These are phyloP conservation scores for Diversispora epigaea DNA, from an alignment of 192 early-diverging fungal genomes.

Conservation along the genomic window DNA sequence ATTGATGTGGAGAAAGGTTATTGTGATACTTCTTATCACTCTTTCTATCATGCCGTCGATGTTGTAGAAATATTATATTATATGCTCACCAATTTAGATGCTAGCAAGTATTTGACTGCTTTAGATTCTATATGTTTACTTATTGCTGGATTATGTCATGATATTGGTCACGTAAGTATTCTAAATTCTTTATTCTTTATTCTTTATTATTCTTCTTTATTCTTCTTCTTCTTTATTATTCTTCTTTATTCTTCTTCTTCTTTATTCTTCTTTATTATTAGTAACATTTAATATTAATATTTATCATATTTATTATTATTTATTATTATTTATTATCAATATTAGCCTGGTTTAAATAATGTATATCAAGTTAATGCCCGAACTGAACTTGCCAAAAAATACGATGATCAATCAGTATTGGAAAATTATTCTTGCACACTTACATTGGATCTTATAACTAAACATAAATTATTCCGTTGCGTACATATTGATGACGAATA, in stretches of 20 bases:
- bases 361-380: conserved; percentile 85
- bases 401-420: conserved; percentile 79
- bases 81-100: conserved; percentile 68
- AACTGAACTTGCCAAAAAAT: conserved; percentile 69
- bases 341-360: conserved; percentile 88
- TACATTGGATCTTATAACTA: conserved; percentile 69
- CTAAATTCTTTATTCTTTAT: neutral
- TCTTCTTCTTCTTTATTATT: neutral
- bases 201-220: neutral
- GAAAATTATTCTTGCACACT: conserved; percentile 84
- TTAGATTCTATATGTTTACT: conserved; percentile 75
- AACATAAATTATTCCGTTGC: conserved; percentile 69
- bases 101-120: conserved; percentile 62
- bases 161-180: conserved; percentile 76
- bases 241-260: neutral
- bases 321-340: neutral
- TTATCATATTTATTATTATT: neutral
- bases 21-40: conserved; percentile 86
- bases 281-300: neutral
- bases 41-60: conserved; percentile 89
- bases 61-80: conserved; percentile 82
- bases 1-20: conserved; percentile 83
- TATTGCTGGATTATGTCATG: conserved; percentile 86
- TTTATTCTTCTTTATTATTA: no score
- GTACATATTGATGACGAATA: conserved; percentile 53